Evolutionary conservation across 257 asterid genomes (phyloP), one percentile per base, ranked within the genome.

Genomic region (Primulina eburnea): DNA sequence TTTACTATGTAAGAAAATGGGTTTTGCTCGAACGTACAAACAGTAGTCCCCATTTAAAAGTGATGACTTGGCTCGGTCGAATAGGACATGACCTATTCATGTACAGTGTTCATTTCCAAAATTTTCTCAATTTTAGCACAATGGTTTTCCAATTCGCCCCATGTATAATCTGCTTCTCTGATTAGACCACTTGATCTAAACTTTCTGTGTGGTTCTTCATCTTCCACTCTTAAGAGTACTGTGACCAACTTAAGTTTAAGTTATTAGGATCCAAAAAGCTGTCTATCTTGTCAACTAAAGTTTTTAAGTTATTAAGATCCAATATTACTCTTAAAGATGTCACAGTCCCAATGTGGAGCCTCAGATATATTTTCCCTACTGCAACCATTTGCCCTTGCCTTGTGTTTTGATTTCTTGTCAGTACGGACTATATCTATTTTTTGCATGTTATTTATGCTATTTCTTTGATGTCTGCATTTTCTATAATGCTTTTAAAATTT

Each of bases 361-460:
- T 24, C 26, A 24, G 26, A 0, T 17, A n/a, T 6, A 32, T n/a
- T 60, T 71, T 71, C 60, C 38, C 37, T 59, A 29, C 35, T 17
- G 21, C 65, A 64, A 24, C 26, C 26, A 24, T 24, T 24, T 24
- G 26, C 26, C 26, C 1, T 1, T 24, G 50, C 55, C 55, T 12
- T 47, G 55, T 18, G 55, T 47, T 47, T 47, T 14, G 55, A 16
- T 47, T 47, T 47, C 55, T 47, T 7, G 1, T 16, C 55, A 14
- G 4, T 29, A 17, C 60, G 24, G 21, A 37, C 61, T 33, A 18
- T n/a, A 50, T 60, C 72, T 40, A 11, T 56, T 10, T 65, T 18
- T 35, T 77, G 64, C 77, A 67, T 62, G 58, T 50, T 71, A 40
- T 65, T 60, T 20, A 35, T 66, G 66, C 63, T 61, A 24, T 8